Base-by-base conservation (phyloP, 176 grass and related monocot genomes). In the Tillandsia fasciculata region DNA sequence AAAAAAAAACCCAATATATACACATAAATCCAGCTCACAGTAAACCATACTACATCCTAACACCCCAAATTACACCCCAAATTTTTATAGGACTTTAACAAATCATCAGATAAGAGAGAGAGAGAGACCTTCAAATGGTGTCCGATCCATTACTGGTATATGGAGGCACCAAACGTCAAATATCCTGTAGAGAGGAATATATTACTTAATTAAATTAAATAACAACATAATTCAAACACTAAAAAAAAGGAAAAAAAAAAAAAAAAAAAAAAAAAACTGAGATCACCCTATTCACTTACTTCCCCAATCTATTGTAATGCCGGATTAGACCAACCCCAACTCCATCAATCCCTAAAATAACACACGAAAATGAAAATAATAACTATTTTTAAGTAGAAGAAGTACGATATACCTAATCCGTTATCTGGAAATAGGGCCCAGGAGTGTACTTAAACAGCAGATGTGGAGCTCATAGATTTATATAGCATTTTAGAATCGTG, bases 91-190 rank as follows among this genome's bases (percentile, higher is more conserved):
- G 18, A 58, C 15, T n/a, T 12, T 20, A 20, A 58, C 54, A 54
- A 54, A 54, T 54, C 12, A 42, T 59, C 54, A 22, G 54, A 13
- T 57, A 24, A 64, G n/a, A 10, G 12, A 53, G 61, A 75, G 26
- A 56, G 11, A 14, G 24, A 1, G 52, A 97, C 93, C 84, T 87
- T 87, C 68, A 9, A 97, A 97, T 63, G 89, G n/a, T 15, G 79
- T 97, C 0, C 89, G 74, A 49, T 97, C 93, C 72, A 80, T 48
- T 51, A 87, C 79, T 5, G 93, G 93, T 90, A 92, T 85, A 48
- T 97, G 93, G 84, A 97, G 29, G 73, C 93, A 97, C 89, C 93
- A 87, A 48, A 97, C 49, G 27, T 92, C 83, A 53, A 97, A 97
- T 79, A 97, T 90, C 72, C 93, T 97, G 54, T 18, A 80, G 56